phyloP scores from a whole-genome alignment of 2,329 filamentous ascomycete species.

The Beauveria rudraprayagi region DNA sequence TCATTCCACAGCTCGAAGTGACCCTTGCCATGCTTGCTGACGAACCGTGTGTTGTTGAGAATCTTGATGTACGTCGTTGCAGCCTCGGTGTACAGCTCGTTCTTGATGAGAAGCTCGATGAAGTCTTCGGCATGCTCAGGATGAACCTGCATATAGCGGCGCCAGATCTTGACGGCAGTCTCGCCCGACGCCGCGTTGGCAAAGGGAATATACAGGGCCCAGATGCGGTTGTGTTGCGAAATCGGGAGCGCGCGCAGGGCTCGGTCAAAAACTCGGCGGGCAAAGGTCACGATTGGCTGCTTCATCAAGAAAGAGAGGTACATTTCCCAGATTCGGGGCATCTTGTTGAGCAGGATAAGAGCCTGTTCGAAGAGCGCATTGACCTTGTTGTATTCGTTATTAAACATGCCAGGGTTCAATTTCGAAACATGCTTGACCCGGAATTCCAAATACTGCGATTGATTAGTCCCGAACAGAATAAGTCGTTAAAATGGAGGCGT shows the following conservation, averaged over 20 bases:
- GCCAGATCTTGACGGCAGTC: slow-evolving; percentile 89
- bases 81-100: slow-evolving; percentile 81
- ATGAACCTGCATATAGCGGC: slow-evolving; percentile 93
- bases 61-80: slow-evolving; percentile 86
- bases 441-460: slow-evolving; percentile 70
- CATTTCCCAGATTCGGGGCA: slow-evolving; percentile 98
- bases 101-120: slow-evolving; percentile 77
- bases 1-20: slow-evolving; percentile 97
- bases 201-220: slow-evolving; percentile 85
- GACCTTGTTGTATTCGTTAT: slow-evolving; percentile 81
- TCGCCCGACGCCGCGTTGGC: slow-evolving; percentile 83
- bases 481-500: background rate
- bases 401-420: slow-evolving; percentile 74
- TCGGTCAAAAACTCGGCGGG: slow-evolving; percentile 82
- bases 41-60: slow-evolving; percentile 82
- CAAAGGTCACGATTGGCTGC: slow-evolving; percentile 85
- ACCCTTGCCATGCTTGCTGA: slow-evolving; percentile 88
- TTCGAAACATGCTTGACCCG: slow-evolving; percentile 72
- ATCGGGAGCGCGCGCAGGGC: slow-evolving; percentile 85
- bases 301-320: slow-evolving; percentile 84
- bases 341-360: slow-evolving; percentile 91
- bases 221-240: slow-evolving; percentile 92
- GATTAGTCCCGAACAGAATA: background rate
- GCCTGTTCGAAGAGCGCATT: slow-evolving; percentile 92
- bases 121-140: slow-evolving; percentile 94